Conservation (phyloP, 352 stramenopile genomes). For the Globisporangium recalcitrans region DNA sequence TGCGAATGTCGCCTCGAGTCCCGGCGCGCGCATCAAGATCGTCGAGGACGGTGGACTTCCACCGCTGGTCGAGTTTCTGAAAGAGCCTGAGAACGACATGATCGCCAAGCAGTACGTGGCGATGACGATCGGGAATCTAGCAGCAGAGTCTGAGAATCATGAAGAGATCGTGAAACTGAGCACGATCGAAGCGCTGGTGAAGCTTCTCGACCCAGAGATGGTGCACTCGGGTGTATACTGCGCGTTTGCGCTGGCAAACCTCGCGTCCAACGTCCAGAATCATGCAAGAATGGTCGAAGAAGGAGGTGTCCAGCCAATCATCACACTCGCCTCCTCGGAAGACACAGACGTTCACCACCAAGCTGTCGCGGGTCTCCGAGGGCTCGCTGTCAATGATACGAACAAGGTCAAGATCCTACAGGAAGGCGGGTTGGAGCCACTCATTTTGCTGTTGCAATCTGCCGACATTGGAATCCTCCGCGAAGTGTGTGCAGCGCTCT, state of each 20-base stretch:
- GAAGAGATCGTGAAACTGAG: conserved; percentile 92
- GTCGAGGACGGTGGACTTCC: conserved; percentile 91
- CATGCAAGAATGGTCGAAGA: conserved; percentile 93
- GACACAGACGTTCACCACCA: conserved; percentile 95
- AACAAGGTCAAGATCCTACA: conserved; percentile 97
- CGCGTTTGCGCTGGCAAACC: conserved; percentile 94
- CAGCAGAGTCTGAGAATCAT: conserved; percentile 92
- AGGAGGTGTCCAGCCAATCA: conserved; percentile 93
- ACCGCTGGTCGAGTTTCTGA: conserved; percentile 88
- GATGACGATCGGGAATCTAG: conserved; percentile 95
- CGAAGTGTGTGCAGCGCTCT: conserved; percentile 92
- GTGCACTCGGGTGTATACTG: conserved; percentile 86
- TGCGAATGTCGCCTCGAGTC: conserved; percentile 91
- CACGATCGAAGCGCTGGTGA: conserved; percentile 88
- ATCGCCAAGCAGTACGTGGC: conserved; percentile 94
- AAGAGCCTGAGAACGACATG: conserved; percentile 81
- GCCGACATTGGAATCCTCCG: conserved; percentile 92
- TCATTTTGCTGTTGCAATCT: conserved; percentile 87
- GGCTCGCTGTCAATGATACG: conserved; percentile 84
- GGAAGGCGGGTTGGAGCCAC: conserved; percentile 92
- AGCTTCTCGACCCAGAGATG: conserved; percentile 87
- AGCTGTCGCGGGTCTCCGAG: conserved; percentile 90
- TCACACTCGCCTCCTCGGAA: conserved; percentile 87
- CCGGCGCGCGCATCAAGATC: conserved; percentile 86
- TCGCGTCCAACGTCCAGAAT: conserved; percentile 91